Conservation (phyloP, 805 yeast species). For the Sugiyamaella lignohabitans region DNA sequence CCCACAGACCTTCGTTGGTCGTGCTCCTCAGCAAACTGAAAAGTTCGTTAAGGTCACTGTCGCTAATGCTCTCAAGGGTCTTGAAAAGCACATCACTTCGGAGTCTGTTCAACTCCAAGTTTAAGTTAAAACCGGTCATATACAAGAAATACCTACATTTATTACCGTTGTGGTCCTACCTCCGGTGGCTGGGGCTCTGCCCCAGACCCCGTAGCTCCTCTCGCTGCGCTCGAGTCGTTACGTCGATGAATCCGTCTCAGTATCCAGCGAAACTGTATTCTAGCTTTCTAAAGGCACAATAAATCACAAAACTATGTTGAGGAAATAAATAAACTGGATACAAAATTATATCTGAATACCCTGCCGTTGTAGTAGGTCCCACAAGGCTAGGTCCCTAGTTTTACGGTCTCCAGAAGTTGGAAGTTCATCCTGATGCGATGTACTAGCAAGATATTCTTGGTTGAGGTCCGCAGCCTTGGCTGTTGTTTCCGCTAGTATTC, state of each 20-base stretch:
- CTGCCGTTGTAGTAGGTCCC: neutral
- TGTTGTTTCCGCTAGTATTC: neutral
- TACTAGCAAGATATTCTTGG: neutral
- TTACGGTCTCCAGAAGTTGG: neutral
- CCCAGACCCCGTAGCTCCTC: neutral
- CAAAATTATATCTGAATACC: neutral
- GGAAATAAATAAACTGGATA: too few species aligned
- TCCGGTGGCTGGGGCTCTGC: neutral
- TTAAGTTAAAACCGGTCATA: slow-evolving; percentile 31
- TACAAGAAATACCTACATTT: neutral
- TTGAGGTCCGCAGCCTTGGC: neutral
- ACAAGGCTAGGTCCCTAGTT: neutral
- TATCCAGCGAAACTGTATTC: too few species aligned
- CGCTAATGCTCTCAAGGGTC: slow-evolving; percentile 70
- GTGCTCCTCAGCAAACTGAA: slow-evolving; percentile 97
- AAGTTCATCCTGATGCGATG: neutral
- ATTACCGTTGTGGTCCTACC: neutral
- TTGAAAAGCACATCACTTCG: slow-evolving; percentile 48
- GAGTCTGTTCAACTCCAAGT: slow-evolving; percentile 77
- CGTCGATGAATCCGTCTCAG: too few species aligned
- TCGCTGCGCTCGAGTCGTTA: neutral
- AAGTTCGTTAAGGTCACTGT: slow-evolving; percentile 85
- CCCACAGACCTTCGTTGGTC: slow-evolving; percentile 92
- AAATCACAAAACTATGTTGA: too few species aligned
- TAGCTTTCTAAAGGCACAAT: too few species aligned